These are phyloP conservation scores for Chaetomidium leptoderma DNA, from an alignment of 495 filamentous ascomycete genomes.

Conservation along the genomic window DNA sequence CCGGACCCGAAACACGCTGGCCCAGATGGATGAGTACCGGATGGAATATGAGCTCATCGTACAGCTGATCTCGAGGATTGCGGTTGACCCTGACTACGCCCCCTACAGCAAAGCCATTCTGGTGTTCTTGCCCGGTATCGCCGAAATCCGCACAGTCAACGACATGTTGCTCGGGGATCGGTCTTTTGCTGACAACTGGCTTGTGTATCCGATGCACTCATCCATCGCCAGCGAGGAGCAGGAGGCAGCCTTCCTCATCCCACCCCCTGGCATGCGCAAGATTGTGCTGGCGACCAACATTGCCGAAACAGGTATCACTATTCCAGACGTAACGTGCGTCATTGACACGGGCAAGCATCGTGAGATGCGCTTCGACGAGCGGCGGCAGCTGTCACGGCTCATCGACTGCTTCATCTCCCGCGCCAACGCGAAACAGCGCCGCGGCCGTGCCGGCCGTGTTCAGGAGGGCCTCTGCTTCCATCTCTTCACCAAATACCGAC, in stretches of 20 bases:
- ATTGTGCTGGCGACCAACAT: constrained; percentile 96
- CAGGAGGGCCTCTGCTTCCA: constrained; percentile 94
- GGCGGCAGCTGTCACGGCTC: constrained; percentile 80
- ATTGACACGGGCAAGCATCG: constrained; percentile 94
- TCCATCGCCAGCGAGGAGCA: constrained; percentile 95
- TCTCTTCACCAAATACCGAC: constrained; percentile 80
- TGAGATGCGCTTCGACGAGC: constrained; percentile 93
- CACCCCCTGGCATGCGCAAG: constrained; percentile 75
- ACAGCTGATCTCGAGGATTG: constrained; percentile 66
- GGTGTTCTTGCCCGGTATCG: constrained; percentile 91
- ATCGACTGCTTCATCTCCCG: constrained; percentile 90
- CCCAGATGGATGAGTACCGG: constrained; percentile 77
- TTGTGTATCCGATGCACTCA: constrained; percentile 83
- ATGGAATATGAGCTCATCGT: constrained; percentile 82
- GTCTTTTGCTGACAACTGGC: constrained; percentile 64
- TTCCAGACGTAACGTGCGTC: constrained; percentile 92
- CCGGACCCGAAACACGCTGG: constrained; percentile 66
- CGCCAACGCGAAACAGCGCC: constrained; percentile 89
- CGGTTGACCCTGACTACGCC: constrained; percentile 57
- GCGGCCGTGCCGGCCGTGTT: constrained; percentile 92
- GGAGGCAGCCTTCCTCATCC: constrained; percentile 81
- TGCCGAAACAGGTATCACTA: constrained; percentile 95
- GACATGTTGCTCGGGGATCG: constrained; percentile 71
- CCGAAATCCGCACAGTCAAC: constrained; percentile 83
- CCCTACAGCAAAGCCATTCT: constrained; percentile 84